Conservation (phyloP, 2,329 filamentous ascomycete genomes). For the Colletotrichum sp. region DNA sequence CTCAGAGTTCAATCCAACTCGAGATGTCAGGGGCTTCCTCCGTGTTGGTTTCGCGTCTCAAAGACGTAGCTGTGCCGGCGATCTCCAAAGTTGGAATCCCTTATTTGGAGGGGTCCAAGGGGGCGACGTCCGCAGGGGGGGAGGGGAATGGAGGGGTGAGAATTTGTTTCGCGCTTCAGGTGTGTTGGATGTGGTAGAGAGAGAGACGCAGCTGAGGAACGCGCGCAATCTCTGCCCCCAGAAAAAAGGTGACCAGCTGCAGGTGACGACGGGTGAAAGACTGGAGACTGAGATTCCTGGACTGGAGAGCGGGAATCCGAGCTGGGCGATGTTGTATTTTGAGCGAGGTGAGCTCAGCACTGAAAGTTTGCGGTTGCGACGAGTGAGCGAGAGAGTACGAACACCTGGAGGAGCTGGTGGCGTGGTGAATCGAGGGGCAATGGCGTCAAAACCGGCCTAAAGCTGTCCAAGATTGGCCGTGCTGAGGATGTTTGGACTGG, state of each 20-base stretch:
- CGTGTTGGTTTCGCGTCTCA: conserved; percentile 23
- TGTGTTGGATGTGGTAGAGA: conserved; percentile 12
- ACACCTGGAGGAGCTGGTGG: neutral
- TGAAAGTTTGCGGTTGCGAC: neutral
- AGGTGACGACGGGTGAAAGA: neutral
- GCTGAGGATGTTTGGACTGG: conserved; percentile 1
- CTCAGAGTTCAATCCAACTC: conserved; percentile 15
- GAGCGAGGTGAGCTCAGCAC: neutral
- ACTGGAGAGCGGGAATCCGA: neutral
- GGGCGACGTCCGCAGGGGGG: conserved; percentile 10
- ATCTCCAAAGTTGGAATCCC: conserved; percentile 19
- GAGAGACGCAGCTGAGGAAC: conserved; percentile 7
- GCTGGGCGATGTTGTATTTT: neutral
- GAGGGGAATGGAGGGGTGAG: conserved; percentile 16
- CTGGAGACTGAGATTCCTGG: neutral
- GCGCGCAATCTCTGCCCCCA: conserved; percentile 8
- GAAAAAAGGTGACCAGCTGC: neutral
- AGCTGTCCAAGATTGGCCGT: neutral
- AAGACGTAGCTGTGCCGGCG: conserved; percentile 10
- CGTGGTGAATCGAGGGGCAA: conserved; percentile 15
- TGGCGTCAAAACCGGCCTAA: neutral
- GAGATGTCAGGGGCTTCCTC: conserved; percentile 19
- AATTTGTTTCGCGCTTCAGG: conserved; percentile 20
- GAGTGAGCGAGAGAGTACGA: neutral
- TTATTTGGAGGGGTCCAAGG: conserved; percentile 21